phyloP scores from a whole-genome alignment of 2,329 filamentous ascomycete species.

The Aureobasidium leucospermi region DNA sequence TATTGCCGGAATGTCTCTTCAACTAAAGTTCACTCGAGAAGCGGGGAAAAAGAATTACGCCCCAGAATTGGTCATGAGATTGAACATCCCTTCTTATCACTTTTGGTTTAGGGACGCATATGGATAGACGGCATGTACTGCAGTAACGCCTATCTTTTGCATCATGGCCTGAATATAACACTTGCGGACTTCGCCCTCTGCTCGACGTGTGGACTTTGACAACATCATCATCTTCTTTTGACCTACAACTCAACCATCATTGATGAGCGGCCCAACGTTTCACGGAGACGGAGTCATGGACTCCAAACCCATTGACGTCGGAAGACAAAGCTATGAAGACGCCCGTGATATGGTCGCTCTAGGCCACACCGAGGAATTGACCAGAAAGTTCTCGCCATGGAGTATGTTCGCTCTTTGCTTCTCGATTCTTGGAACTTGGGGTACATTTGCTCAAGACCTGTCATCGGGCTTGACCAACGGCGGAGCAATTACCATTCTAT shows the following conservation, averaged over 20 bases:
- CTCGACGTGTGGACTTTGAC: background rate
- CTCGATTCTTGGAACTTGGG: slow-evolving; percentile 52
- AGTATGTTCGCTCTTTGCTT: slow-evolving; percentile 54
- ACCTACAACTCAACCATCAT: background rate
- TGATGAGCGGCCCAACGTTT: background rate
- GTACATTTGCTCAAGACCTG: slow-evolving; percentile 48
- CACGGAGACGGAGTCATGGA: background rate
- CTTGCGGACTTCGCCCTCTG: background rate
- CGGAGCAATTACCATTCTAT: slow-evolving; percentile 48
- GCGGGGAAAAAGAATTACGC: slow-evolving; percentile 6
- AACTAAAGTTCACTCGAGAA: background rate
- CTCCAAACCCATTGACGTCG: background rate
- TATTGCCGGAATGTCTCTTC: background rate
- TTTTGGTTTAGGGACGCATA: background rate
- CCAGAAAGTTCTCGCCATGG: slow-evolving; percentile 45
- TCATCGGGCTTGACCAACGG: slow-evolving; percentile 48
- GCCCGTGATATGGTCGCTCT: slow-evolving; percentile 34
- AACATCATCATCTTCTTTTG: background rate
- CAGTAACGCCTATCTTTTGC: slow-evolving; percentile 9
- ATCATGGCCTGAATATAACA: background rate
- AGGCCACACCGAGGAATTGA: slow-evolving; percentile 37
- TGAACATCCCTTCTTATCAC: slow-evolving; percentile 10
- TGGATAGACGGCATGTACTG: slow-evolving; percentile 3
- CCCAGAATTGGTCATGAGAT: slow-evolving; percentile 11
- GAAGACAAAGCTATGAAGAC: slow-evolving; percentile 22